Evolutionary conservation across 2,329 filamentous ascomycete species (phyloP).

Genomic region (Fusarium xylarioides): DNA sequence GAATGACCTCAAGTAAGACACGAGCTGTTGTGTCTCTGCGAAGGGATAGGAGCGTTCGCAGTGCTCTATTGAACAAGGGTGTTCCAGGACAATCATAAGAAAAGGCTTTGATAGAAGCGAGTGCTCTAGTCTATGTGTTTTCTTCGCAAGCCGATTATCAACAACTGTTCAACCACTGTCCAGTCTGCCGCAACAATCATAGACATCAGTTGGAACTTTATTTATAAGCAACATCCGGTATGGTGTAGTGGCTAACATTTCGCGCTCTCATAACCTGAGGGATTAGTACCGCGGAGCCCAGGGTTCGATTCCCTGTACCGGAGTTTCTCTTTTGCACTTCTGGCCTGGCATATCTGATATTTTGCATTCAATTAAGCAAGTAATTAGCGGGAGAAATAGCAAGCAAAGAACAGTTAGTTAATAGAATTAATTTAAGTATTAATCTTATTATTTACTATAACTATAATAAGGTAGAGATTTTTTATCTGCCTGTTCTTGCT

Average conservation of each 20-base stretch:
- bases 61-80: neutral
- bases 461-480: neutral
- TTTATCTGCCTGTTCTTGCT: neutral
- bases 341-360: too few relatives aligned
- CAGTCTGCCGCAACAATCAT: accelerated
- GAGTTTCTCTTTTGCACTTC: slow-evolving; percentile 15
- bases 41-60: neutral
- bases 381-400: too few relatives aligned
- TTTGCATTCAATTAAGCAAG: neutral
- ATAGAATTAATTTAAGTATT: neutral
- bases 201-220: accelerated
- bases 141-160: accelerated
- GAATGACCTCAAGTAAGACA: neutral
- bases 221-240: slow-evolving; percentile 34
- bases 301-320: slow-evolving; percentile 44
- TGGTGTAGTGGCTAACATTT: slow-evolving; percentile 49
- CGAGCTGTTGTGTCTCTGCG: neutral
- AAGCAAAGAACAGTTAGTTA: neutral
- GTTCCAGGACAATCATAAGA: neutral
- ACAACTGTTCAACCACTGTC: neutral
- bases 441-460: neutral
- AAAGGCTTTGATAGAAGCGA: too few relatives aligned
- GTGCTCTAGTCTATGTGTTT: accelerated
- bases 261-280: slow-evolving; percentile 44
- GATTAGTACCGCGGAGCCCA: slow-evolving; percentile 39